A percentile compares a stretch with the other conserved stretches of the same genome.
These are phyloP conservation scores for Quercus phellos DNA, from an alignment of 331 rosid genomes.

Conservation along the genomic window DNA sequence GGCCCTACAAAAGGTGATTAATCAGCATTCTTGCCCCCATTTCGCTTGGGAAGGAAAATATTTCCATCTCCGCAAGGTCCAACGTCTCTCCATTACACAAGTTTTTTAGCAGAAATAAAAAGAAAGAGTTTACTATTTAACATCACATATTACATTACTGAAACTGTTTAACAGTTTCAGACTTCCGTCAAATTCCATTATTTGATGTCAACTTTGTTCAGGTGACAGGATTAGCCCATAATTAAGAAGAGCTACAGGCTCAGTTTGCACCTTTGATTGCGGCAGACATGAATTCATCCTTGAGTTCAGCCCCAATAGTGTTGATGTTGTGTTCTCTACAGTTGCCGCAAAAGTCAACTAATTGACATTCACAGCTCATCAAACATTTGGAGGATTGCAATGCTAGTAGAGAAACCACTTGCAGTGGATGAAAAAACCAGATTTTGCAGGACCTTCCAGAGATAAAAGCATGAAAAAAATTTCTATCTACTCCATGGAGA, in stretches of 20 bases:
- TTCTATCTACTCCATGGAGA: constrained; percentile 26
- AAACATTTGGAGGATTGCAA: not conserved
- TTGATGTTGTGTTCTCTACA: not conserved
- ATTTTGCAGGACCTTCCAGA: not conserved
- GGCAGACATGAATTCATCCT: not conserved
- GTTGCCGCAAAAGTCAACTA: not conserved
- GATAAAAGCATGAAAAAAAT: not conserved
- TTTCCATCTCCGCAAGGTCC: too few relatives aligned
- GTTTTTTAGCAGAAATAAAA: too few relatives aligned
- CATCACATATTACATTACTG: not conserved
- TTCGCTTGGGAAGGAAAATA: too few relatives aligned
- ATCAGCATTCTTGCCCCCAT: too few relatives aligned
- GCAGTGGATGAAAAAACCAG: not conserved
- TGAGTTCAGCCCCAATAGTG: not conserved
- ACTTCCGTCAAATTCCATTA: not conserved
- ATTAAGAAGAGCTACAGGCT: not conserved
- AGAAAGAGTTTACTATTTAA: not conserved
- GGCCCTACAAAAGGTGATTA: too few relatives aligned
- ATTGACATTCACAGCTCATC: not conserved
- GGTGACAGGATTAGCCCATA: not conserved
- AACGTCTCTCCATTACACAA: too few relatives aligned
- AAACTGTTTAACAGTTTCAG: not conserved
- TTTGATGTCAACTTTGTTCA: not conserved
- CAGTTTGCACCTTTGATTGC: not conserved
- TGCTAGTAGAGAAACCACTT: not conserved